A percentile compares a stretch with the other conserved stretches of the same genome.
Evolutionary conservation across 257 asterid species (phyloP).

Genomic region (Sherardia arvensis): DNA sequence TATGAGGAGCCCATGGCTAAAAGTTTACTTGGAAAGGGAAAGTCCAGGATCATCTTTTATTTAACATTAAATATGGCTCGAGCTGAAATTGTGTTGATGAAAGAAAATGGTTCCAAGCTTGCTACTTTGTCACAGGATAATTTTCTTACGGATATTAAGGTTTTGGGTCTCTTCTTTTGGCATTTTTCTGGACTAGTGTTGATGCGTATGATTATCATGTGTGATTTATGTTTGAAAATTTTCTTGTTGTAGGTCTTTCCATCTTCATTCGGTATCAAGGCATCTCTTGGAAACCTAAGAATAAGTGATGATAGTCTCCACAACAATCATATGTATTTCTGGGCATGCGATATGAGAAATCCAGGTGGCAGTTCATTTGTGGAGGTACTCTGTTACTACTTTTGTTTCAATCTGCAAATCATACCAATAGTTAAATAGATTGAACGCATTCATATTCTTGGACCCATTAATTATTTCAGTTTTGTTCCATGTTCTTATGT

Average conservation of each 20-base stretch:
- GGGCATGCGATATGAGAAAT: conserved; percentile 99
- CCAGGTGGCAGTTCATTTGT: conserved; percentile 96
- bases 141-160: conserved; percentile 87
- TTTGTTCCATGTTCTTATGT: background rate
- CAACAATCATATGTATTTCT: conserved; percentile 69
- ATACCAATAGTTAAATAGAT: background rate
- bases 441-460: background rate
- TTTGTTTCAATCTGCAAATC: background rate
- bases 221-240: background rate
- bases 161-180: conserved; percentile 15
- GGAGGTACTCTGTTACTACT: conserved; percentile 43
- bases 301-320: conserved; percentile 91
- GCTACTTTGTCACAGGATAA: conserved; percentile 85
- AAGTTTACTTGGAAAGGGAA: conserved; percentile 84
- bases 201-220: background rate
- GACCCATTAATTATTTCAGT: background rate
- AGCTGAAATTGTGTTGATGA: conserved; percentile 91
- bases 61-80: conserved; percentile 81
- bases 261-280: conserved; percentile 82
- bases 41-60: conserved; percentile 73
- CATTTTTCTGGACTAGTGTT: conserved; percentile 7
- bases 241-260: conserved; percentile 67
- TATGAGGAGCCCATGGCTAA: conserved; percentile 65
- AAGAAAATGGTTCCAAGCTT: conserved; percentile 71
- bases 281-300: conserved; percentile 93